Percentiles rank a stretch among this genome's conserved stretches.
Evolutionary conservation across 2,329 filamentous ascomycete genomes (phyloP).

Genomic region (Xenoacremonium recifei): DNA sequence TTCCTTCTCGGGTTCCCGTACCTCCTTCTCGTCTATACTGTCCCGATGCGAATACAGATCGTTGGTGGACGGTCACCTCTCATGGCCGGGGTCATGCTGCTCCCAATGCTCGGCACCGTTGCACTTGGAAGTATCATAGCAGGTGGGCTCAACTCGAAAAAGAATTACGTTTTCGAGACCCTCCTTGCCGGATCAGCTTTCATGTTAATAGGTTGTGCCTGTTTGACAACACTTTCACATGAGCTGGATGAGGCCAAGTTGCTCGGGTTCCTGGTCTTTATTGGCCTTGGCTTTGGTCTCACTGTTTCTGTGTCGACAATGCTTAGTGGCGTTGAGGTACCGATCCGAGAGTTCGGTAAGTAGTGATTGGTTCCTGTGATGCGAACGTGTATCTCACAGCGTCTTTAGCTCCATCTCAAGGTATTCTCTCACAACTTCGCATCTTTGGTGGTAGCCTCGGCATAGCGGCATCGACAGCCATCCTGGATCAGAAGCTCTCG

Average conservation of each 20-base stretch:
- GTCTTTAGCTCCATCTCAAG: constrained; percentile 47
- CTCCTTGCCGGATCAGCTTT: constrained; percentile 40
- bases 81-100: constrained; percentile 48
- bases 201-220: constrained; percentile 46
- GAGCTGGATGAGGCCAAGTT: constrained; percentile 41
- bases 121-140: constrained; percentile 44
- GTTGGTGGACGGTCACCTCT: constrained; percentile 47
- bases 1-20: constrained; percentile 51
- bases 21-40: constrained; percentile 46
- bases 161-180: constrained; percentile 43
- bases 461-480: constrained; percentile 50
- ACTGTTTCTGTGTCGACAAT: constrained; percentile 48
- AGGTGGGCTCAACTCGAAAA: constrained; percentile 41
- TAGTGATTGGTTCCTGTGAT: constrained; percentile 1
- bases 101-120: constrained; percentile 51
- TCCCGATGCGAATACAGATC: constrained; percentile 49
- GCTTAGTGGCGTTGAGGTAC: constrained; percentile 40
- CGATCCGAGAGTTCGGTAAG: constrained; percentile 46
- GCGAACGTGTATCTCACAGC: constrained; percentile 11
- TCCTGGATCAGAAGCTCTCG: constrained; percentile 35
- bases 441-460: constrained; percentile 55
- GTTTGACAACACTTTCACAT: constrained; percentile 39
- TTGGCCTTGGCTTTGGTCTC: constrained; percentile 54
- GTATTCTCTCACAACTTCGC: constrained; percentile 49
- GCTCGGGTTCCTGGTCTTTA: constrained; percentile 48